Evolutionary conservation across 23 red algal genomes (phyloP), one percentile per base, ranked within the genome.

Genomic region (Agarophyton chilense): DNA sequence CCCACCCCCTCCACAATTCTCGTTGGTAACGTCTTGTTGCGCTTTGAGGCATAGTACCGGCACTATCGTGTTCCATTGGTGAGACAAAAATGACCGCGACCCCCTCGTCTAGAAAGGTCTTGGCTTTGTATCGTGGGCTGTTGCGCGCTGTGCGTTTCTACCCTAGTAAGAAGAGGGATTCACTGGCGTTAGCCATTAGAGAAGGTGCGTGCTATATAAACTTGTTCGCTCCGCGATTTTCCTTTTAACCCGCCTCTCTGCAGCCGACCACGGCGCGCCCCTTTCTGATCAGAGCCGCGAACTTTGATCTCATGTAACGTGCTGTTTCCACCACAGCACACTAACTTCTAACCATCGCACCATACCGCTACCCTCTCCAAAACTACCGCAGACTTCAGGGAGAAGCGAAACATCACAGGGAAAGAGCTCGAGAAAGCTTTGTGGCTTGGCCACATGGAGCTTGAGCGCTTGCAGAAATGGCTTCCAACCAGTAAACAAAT

Each of bases 371-470:
- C 21, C 38, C 19, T 7, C 2, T 49, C 7, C 10, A 6, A 50
- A 45, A 4, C 39, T 31, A 17, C 36, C 28, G 8, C 45, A 89
- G 85, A 89, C 9, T 89, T 89, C 67, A 66, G 85, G 24, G 85
- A 89, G 71, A 89, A 89, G 58, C 67, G 54, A 29, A 52, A 40
- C 26, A 60, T 89, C 13, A 24, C 35, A 8, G 85, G 85, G 2
- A n/a, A 78, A 21, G 46, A 77, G 70, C 60, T 89, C 66, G 85
- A 89, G 70, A 76, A 77, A 77, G 85, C 85, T 53, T 51, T 89
- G 41, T 89, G 85, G 85, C 60, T 89, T 3, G 85, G 70, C 21
- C 43, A 89, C 17, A 89, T 89, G 85, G 85, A 89, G 60, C 67
- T 89, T 31, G 47, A 89, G 58, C 47, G 85, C 32, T 47, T 89